Evolutionary conservation across 805 yeast species (phyloP).

Genomic region (Barnettozyma sp.): DNA sequence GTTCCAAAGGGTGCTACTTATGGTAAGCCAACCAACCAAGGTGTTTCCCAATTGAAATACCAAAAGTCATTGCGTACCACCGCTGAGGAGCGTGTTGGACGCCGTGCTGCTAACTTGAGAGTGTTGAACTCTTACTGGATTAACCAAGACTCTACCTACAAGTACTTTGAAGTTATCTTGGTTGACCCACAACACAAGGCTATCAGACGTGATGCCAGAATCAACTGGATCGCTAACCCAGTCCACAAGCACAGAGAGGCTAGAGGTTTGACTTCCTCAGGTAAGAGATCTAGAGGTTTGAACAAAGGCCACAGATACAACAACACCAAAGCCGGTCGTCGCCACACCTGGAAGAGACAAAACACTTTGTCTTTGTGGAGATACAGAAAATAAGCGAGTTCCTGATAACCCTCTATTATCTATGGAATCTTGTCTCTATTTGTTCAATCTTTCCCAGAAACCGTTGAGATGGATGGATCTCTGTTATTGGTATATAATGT

Average conservation of each 20-base stretch:
- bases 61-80: conserved; percentile 97
- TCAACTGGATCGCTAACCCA: conserved; percentile 99
- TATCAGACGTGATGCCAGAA: conserved; percentile 95
- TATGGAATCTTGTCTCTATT: conserved; percentile 3
- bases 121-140: conserved; percentile 99
- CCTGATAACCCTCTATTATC: too few relatives aligned
- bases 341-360: conserved; percentile 99
- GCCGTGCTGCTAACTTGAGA: conserved; percentile 98
- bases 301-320: conserved; percentile 99
- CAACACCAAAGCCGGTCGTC: conserved; percentile 98
- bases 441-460: conserved; percentile 6
- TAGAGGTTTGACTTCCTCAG: conserved; percentile 97
- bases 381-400: conserved; percentile 71
- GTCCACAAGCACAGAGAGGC: conserved; percentile 99
- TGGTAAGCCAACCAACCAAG: conserved; percentile 99
- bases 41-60: conserved; percentile 98
- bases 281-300: conserved; percentile 99
- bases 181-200: conserved; percentile 98
- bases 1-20: conserved; percentile 99
- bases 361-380: conserved; percentile 99
- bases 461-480: conserved; percentile 3
- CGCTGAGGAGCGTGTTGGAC: conserved; percentile 99
- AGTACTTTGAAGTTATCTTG: conserved; percentile 96
- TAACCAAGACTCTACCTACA: conserved; percentile 99
- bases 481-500: too few relatives aligned